Conservation (phyloP, 2,329 filamentous ascomycete genomes). For the Arthrobotrys pseudoclavata region DNA sequence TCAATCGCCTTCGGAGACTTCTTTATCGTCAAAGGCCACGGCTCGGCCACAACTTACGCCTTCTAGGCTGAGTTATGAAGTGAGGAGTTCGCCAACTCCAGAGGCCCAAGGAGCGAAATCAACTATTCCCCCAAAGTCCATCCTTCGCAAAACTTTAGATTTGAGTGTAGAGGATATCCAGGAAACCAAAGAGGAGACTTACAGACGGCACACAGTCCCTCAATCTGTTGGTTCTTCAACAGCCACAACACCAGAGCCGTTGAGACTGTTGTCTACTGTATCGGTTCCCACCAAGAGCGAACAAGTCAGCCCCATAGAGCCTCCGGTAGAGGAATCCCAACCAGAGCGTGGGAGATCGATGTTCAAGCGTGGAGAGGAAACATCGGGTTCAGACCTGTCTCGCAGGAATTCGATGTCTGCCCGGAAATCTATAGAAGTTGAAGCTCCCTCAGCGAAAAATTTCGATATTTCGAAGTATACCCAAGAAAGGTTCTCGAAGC, state of each 20-base stretch:
- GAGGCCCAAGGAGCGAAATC: constrained; percentile 36
- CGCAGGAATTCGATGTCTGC: constrained; percentile 45
- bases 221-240: constrained; percentile 19
- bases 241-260: constrained; percentile 32
- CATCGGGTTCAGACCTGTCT: constrained; percentile 10
- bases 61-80: constrained; percentile 52
- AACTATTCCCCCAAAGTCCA: constrained; percentile 48
- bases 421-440: constrained; percentile 54
- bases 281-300: constrained; percentile 38
- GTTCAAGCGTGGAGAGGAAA: constrained; percentile 48
- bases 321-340: constrained; percentile 27
- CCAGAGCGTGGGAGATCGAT: constrained; percentile 53
- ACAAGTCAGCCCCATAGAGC: constrained; percentile 28
- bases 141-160: constrained; percentile 51
- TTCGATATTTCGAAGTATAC: constrained; percentile 59
- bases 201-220: constrained; percentile 20
- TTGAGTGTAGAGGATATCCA: constrained; percentile 30
- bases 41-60: constrained; percentile 43
- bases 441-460: constrained; percentile 50
- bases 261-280: constrained; percentile 16
- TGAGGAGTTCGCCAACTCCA: constrained; percentile 43
- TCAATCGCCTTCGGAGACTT: constrained; percentile 43
- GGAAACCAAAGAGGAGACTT: constrained; percentile 21
- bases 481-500: constrained; percentile 40
- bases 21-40: constrained; percentile 28